Conservation (phyloP, 768 basidiomycete genomes). For the Coprinellus micaceus region DNA sequence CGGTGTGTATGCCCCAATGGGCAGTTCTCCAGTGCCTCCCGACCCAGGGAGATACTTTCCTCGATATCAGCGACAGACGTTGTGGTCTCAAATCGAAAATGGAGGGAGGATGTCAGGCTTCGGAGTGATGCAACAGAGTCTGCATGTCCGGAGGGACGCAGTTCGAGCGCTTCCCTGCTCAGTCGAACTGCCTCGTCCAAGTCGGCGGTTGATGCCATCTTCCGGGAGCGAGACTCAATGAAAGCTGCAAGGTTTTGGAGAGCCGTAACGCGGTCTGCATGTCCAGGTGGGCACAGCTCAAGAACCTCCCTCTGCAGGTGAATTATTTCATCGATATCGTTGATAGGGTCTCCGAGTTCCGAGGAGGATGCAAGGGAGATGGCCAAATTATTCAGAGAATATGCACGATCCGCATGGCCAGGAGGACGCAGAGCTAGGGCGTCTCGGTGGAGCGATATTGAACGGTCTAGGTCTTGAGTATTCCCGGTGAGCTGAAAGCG, state of each 20-base stretch:
- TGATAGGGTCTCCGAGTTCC: not conserved
- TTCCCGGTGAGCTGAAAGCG: not conserved
- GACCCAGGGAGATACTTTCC: not conserved
- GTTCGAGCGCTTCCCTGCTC: too few relatives aligned
- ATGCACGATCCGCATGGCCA: conserved; percentile 5
- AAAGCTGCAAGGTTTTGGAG: not conserved
- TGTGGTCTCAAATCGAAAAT: too few relatives aligned
- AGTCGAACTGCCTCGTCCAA: too few relatives aligned
- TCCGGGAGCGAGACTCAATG: not conserved
- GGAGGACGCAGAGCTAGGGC: conserved; percentile 11
- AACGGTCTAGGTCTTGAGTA: conserved; percentile 9
- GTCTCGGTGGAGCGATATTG: conserved; percentile 10
- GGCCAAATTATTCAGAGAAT: conserved; percentile 11
- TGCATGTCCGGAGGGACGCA: too few relatives aligned
- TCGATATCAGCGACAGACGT: too few relatives aligned
- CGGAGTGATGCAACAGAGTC: too few relatives aligned
- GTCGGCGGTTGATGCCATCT: not conserved
- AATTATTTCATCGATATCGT: not conserved
- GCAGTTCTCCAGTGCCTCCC: not conserved
- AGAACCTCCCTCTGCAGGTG: not conserved
- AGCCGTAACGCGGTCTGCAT: not conserved
- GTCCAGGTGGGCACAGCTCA: not conserved
- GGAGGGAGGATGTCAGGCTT: too few relatives aligned
- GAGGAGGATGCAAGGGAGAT: not conserved
- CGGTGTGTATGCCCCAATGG: too few relatives aligned